Evolutionary conservation across 1,139 yeast species (phyloP).

Genomic region (Blastobotrys serpentis): DNA sequence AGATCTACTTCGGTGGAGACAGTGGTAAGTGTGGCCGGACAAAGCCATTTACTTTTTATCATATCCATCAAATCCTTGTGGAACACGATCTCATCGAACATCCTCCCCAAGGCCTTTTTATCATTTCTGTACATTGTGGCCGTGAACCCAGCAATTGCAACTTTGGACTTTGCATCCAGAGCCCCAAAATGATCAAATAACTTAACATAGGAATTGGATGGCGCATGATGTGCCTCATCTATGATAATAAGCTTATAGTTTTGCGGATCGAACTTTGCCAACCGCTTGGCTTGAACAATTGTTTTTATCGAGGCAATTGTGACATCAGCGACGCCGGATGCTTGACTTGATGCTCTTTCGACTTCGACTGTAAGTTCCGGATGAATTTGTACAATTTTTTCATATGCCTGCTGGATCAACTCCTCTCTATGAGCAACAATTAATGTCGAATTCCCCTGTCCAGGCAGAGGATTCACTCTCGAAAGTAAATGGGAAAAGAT

Average conservation of each 20-base stretch:
- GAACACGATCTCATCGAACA: slow-evolving; percentile 74
- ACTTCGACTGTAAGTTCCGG: slow-evolving; percentile 60
- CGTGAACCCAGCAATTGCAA: slow-evolving; percentile 77
- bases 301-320: slow-evolving; percentile 79
- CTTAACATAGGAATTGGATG: slow-evolving; percentile 63
- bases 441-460: slow-evolving; percentile 52
- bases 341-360: slow-evolving; percentile 62
- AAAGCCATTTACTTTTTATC: slow-evolving; percentile 67
- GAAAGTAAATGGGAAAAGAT: slow-evolving; percentile 69
- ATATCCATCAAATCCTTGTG: slow-evolving; percentile 66
- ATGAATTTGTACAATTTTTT: slow-evolving; percentile 47
- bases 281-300: slow-evolving; percentile 48
- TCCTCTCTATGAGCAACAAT: slow-evolving; percentile 84
- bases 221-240: slow-evolving; percentile 95
- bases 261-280: slow-evolving; percentile 53
- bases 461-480: slow-evolving; percentile 42
- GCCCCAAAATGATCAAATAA: slow-evolving; percentile 61
- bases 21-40: slow-evolving; percentile 65
- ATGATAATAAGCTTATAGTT: slow-evolving; percentile 71
- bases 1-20: slow-evolving; percentile 47
- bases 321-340: slow-evolving; percentile 55
- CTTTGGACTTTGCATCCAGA: slow-evolving; percentile 40
- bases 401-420: slow-evolving; percentile 67
- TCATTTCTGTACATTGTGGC: slow-evolving; percentile 79
- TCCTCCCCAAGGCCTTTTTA: slow-evolving; percentile 54